Evolutionary conservation across 768 basidiomycete species (phyloP), one percentile per base, ranked within the genome.

Genomic region (Polyporus arcularius): DNA sequence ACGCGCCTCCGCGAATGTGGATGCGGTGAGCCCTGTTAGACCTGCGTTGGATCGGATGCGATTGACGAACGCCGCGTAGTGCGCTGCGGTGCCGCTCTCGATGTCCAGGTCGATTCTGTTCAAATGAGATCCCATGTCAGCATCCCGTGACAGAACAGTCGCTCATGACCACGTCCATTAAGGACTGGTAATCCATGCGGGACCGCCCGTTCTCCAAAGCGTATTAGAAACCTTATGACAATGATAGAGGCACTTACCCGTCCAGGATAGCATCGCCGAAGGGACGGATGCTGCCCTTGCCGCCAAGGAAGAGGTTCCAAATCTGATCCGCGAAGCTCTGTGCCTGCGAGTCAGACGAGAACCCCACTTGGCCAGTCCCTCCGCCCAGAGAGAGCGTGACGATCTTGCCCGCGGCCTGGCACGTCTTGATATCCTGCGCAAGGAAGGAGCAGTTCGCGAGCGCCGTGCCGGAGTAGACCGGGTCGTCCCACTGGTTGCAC

Each of bases 301-400:
- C 87, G 9, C 88, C 89, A 30, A 91, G 75, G 71, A 90, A 90
- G 52, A 87, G 57, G 67, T 88, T 76, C 89, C 89, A 90, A 53
- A 91, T 82, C 0, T 82, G 83, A 56, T 85, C 76, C 1, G 84
- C 88, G 69, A 88, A 90, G 7, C 76, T 71, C 18, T 73, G 67
- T 3, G 84, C 89, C 65, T 87, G 81, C 4, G 76, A 70, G 59
- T 86, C 86, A 45, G 81, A 84, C 39, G 77, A 67, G 68, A 90
- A 90, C 4, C 82, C 83, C 28, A 81, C 83, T 32, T 80, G 77
- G n/a, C 87, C 88, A 2, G 82, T 82, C 9, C 84, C 85, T n/a
- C 73, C 72, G 32, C 73, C 73, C 18, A 78, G 67, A 41, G 71
- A 72, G 54, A 78, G 61, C 41, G 77, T 78, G 60, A 78, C 70